Conservation (phyloP, 2,329 filamentous ascomycete genomes). For the Berkeleyomyces basicola region DNA sequence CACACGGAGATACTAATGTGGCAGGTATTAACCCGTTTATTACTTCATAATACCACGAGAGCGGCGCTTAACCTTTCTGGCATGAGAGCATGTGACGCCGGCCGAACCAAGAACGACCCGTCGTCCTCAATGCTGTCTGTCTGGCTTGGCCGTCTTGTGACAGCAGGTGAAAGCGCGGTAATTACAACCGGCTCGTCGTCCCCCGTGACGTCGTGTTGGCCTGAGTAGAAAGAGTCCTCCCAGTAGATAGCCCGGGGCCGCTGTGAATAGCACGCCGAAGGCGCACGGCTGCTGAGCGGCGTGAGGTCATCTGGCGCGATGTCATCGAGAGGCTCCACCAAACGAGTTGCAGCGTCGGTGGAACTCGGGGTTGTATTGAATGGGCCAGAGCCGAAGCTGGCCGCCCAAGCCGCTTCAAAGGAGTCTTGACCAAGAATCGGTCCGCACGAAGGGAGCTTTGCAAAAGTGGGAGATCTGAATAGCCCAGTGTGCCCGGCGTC, state of each 20-base stretch:
- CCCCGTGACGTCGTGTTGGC: neutral
- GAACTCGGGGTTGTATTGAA: neutral
- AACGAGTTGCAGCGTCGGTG: neutral
- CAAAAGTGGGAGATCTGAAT: neutral
- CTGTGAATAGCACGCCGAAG: neutral
- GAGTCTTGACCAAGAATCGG: neutral
- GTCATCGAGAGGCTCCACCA: neutral
- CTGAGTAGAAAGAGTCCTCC: neutral
- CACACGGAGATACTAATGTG: neutral
- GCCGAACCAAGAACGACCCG: neutral
- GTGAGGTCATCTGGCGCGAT: neutral
- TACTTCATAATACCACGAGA: neutral
- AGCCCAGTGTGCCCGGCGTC: neutral
- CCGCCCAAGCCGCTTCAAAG: neutral
- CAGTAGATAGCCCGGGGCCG: neutral
- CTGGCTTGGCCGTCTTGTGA: neutral
- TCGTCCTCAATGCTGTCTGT: neutral
- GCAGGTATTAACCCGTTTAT: neutral
- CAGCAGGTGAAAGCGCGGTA: slow-evolving; percentile 1
- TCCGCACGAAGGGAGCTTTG: neutral
- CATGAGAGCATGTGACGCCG: neutral
- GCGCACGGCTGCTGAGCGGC: neutral
- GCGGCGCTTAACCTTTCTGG: neutral
- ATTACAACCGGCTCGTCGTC: slow-evolving; percentile 3
- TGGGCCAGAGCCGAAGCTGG: neutral